Evolutionary conservation across 495 filamentous ascomycete species (phyloP).

Genomic region (Rusavskia elegans): DNA sequence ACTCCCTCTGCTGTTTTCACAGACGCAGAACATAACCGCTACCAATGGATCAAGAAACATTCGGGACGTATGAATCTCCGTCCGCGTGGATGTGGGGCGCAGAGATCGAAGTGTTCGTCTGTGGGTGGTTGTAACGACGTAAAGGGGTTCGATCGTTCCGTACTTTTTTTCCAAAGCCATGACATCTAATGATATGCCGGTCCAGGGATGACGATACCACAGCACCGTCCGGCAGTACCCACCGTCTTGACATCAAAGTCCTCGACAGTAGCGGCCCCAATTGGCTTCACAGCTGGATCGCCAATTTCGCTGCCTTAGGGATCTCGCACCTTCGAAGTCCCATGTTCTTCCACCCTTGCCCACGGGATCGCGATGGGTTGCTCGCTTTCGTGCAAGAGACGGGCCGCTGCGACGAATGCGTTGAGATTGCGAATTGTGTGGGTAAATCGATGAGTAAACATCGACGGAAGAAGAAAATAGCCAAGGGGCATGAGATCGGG

Average conservation of each 20-base stretch:
- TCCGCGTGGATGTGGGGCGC: neutral
- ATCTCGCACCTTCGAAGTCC: slow-evolving; percentile 46
- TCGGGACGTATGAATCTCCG: slow-evolving; percentile 26
- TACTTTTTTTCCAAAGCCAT: neutral
- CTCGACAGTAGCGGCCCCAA: slow-evolving; percentile 33
- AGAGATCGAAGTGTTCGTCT: neutral
- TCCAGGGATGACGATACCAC: too few species aligned
- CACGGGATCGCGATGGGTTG: slow-evolving; percentile 45
- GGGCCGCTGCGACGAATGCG: slow-evolving; percentile 31
- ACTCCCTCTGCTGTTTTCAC: slow-evolving; percentile 50
- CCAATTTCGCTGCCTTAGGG: slow-evolving; percentile 35
- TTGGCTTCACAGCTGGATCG: slow-evolving; percentile 44
- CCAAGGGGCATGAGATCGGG: neutral
- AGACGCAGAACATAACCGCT: slow-evolving; percentile 48
- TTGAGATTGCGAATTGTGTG: slow-evolving; percentile 42
- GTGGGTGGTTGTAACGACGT: neutral
- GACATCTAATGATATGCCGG: neutral
- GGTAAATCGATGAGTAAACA: slow-evolving; percentile 51
- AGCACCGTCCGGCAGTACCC: too few species aligned
- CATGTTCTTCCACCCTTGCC: slow-evolving; percentile 55
- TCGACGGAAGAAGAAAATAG: slow-evolving; percentile 38
- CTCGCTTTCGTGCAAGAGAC: slow-evolving; percentile 39
- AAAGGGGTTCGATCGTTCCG: neutral
- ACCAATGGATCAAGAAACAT: slow-evolving; percentile 46
- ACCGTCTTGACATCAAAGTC: slow-evolving; percentile 14